A percentile compares a stretch with the other conserved stretches of the same genome.
Evolutionary conservation across 352 stramenopile genomes (phyloP).

Genomic region (Peronospora farinosa): DNA sequence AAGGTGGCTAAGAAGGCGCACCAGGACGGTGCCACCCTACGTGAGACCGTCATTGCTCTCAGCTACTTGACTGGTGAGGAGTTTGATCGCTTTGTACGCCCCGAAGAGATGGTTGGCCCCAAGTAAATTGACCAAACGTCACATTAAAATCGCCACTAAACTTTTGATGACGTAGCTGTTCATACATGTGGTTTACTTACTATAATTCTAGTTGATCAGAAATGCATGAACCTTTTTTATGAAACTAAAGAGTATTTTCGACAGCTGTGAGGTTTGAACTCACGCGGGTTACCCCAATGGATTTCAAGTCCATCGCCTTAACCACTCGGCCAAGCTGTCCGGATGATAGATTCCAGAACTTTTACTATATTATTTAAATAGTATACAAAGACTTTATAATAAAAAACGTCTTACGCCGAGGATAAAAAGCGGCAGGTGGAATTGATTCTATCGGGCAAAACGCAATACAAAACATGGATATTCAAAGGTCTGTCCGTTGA

Average conservation of each 20-base stretch:
- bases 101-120: constrained; percentile 93
- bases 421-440: background rate
- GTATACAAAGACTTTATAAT: background rate
- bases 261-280: constrained; percentile 1
- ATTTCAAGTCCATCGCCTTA: constrained; percentile 3
- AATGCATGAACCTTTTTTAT: background rate
- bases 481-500: constrained; percentile 28
- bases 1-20: constrained; percentile 96
- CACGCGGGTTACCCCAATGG: constrained; percentile 1
- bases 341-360: no score
- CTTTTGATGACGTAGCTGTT: background rate
- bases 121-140: constrained; percentile 36
- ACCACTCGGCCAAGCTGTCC: constrained; percentile 3
- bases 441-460: background rate
- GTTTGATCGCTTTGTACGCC: constrained; percentile 93
- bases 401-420: background rate
- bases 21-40: constrained; percentile 89
- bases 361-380: no score
- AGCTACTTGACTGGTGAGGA: constrained; percentile 91
- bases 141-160: background rate
- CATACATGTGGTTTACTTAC: background rate
- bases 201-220: no score
- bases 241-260: background rate
- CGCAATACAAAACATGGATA: background rate
- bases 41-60: constrained; percentile 85